Evolutionary conservation across 177 flowering plant genomes (phyloP).

Genomic region (Vitis hybrid): DNA sequence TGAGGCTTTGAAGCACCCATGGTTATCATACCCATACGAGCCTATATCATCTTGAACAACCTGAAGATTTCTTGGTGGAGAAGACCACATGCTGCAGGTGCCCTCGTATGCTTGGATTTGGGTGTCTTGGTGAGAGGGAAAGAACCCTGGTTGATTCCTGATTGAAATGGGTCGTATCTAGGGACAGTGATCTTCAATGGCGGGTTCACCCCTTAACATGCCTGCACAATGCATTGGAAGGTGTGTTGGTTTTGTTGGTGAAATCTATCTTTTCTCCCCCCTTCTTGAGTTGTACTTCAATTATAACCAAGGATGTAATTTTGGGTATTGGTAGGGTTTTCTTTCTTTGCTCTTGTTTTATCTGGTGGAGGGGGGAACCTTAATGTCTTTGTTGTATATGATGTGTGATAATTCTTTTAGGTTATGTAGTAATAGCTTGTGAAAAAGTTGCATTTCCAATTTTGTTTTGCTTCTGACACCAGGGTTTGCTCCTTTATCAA

Average conservation of each 20-base stretch:
- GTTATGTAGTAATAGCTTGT: constrained; percentile 27
- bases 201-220: constrained; percentile 2
- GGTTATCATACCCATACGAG: constrained; percentile 94
- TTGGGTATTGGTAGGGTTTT: constrained; percentile 23
- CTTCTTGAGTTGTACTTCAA: constrained; percentile 13
- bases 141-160: constrained; percentile 11
- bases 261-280: constrained; percentile 5
- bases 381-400: constrained; percentile 33
- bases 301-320: constrained; percentile 23
- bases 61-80: constrained; percentile 4
- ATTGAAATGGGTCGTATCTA: constrained; percentile 2
- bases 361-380: constrained; percentile 17
- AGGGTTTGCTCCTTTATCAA: neutral
- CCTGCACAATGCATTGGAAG: constrained; percentile 12
- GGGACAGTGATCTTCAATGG: neutral
- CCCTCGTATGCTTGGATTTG: constrained; percentile 1
- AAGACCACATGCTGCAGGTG: neutral
- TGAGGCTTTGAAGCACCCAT: constrained; percentile 90
- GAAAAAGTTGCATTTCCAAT: constrained; percentile 18
- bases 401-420: constrained; percentile 36
- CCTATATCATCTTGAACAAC: constrained; percentile 77
- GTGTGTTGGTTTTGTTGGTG: constrained; percentile 17
- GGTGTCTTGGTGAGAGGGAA: constrained; percentile 7
- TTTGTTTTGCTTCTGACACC: constrained; percentile 15
- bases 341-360: constrained; percentile 3